Percentiles rank a stretch among this genome's conserved stretches.
phyloP scores from a whole-genome alignment of 108 stramenopile species.

The Schizochytrium sp. region DNA sequence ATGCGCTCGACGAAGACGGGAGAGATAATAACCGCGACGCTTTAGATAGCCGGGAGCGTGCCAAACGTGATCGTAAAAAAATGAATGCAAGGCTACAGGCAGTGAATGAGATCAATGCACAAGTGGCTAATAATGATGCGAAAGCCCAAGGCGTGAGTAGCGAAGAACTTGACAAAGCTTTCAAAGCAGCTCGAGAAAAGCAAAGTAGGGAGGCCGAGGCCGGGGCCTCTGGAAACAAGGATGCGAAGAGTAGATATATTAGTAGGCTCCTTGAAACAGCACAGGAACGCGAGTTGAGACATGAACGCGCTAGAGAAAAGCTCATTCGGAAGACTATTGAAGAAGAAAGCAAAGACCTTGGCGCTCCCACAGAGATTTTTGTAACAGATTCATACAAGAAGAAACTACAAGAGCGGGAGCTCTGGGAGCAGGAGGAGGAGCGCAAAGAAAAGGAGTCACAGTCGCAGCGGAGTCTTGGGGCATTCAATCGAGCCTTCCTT shows the following conservation, averaged over 20 bases:
- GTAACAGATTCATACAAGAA: constrained; percentile 44
- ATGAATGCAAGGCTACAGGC: constrained; percentile 24
- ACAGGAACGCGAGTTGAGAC: constrained; percentile 8
- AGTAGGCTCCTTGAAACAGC: background rate
- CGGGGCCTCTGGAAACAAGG: background rate
- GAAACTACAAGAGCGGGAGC: constrained; percentile 33
- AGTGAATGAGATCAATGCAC: constrained; percentile 15
- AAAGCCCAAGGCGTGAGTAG: background rate
- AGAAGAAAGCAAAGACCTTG: constrained; percentile 10
- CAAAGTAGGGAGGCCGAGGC: background rate
- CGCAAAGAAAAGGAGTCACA: background rate
- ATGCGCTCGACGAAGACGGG: too few species aligned
- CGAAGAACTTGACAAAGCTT: constrained; percentile 1
- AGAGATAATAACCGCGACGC: too few species aligned
- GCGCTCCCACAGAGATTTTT: constrained; percentile 19
- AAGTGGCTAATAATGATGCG: background rate
- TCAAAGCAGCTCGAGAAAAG: background rate
- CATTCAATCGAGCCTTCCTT: background rate
- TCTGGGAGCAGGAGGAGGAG: constrained; percentile 4
- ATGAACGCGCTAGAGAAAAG: constrained; percentile 4
- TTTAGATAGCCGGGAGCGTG: background rate
- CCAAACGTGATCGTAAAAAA: background rate
- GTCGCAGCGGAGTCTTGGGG: background rate
- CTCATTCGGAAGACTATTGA: background rate
- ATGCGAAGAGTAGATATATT: constrained; percentile 14